Evolutionary conservation across 805 yeast genomes (phyloP).

Genomic region (Candida qinlingensis): DNA sequence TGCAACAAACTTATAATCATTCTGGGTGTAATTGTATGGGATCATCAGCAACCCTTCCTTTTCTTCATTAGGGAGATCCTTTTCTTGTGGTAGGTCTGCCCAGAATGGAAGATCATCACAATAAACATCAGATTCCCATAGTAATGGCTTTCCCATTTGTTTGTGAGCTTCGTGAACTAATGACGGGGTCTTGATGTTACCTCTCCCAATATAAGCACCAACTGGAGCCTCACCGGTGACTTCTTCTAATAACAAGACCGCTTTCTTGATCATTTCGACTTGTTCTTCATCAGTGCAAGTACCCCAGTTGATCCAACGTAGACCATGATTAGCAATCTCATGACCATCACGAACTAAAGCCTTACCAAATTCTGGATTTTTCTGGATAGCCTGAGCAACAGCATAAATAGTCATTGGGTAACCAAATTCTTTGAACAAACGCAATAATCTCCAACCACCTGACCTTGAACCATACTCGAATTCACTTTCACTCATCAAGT

Average conservation of each 20-base stretch:
- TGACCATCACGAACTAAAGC: constrained; percentile 34
- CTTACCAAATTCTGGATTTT: constrained; percentile 29
- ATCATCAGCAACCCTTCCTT: constrained; percentile 2
- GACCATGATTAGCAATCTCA: constrained; percentile 34
- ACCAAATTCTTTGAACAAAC: constrained; percentile 29
- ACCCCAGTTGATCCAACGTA: constrained; percentile 32
- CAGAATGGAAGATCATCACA: constrained; percentile 34
- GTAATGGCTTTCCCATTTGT: constrained; percentile 27
- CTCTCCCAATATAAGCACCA: constrained; percentile 35
- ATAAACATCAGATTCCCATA: constrained; percentile 32
- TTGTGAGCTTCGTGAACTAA: constrained; percentile 31
- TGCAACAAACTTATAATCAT: constrained; percentile 3
- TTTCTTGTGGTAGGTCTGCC: constrained; percentile 13
- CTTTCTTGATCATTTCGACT: constrained; percentile 27
- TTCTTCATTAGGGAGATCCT: background rate
- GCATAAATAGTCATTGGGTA: constrained; percentile 32
- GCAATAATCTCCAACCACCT: constrained; percentile 31
- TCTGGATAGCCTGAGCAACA: constrained; percentile 34
- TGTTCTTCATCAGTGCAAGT: constrained; percentile 27
- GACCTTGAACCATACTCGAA: constrained; percentile 31
- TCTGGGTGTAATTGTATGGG: constrained; percentile 1
- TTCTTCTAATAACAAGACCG: constrained; percentile 27
- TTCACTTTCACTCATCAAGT: constrained; percentile 27
- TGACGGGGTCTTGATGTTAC: constrained; percentile 27
- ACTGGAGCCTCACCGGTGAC: constrained; percentile 30